Conservation (phyloP, 306 rosid species). For the Fagus crenata region DNA sequence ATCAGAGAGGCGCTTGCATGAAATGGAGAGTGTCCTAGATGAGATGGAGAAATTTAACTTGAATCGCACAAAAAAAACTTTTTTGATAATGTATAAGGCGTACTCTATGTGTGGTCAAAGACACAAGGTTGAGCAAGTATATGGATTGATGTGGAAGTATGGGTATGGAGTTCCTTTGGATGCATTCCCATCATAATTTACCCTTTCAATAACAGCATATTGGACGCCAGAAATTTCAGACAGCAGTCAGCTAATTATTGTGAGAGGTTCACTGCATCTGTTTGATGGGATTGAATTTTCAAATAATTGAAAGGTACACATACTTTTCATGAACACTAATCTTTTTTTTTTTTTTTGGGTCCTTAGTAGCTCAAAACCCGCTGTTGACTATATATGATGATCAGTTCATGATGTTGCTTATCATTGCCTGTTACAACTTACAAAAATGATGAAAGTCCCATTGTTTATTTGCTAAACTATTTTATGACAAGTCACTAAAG, state of each 20-base stretch:
- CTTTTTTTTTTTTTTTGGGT: background rate
- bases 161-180: slow-evolving; percentile 60
- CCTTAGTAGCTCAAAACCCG: background rate
- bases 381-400: background rate
- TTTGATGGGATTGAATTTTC: slow-evolving; percentile 16
- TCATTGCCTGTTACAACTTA: background rate
- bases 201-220: slow-evolving; percentile 25
- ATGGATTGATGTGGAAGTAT: slow-evolving; percentile 70
- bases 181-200: slow-evolving; percentile 41
- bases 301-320: slow-evolving; percentile 34
- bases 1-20: slow-evolving; percentile 48
- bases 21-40: slow-evolving; percentile 59
- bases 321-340: background rate
- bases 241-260: slow-evolving; percentile 16
- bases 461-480: background rate
- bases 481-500: background rate
- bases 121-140: slow-evolving; percentile 54
- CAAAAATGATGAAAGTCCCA: background rate
- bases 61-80: slow-evolving; percentile 42
- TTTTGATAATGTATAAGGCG: slow-evolving; percentile 66
- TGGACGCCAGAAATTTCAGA: slow-evolving; percentile 20
- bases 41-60: slow-evolving; percentile 58
- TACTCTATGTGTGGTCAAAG: slow-evolving; percentile 45
- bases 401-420: background rate
- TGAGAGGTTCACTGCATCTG: slow-evolving; percentile 3